These are phyloP conservation scores for Ogataea paraovalis DNA, from an alignment of 805 yeast genomes.

Conservation along the genomic window DNA sequence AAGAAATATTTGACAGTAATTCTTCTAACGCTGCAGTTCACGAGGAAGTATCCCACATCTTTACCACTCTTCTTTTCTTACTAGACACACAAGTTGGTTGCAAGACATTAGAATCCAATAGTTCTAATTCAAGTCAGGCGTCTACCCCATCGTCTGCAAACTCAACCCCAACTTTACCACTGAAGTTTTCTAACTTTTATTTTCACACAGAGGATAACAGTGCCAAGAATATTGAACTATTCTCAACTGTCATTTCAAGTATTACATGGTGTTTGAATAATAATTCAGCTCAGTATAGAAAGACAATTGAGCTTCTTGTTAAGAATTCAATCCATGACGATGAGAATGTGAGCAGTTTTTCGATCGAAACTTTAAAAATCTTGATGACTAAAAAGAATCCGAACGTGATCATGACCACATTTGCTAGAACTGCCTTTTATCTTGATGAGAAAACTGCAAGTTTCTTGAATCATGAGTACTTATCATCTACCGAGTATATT, in stretches of 20 bases:
- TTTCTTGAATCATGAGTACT: conserved; percentile 50
- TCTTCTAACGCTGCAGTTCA: conserved; percentile 52
- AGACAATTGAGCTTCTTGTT: conserved; percentile 70
- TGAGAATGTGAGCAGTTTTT: conserved; percentile 55
- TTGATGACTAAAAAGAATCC: conserved; percentile 70
- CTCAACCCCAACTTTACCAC: conserved; percentile 25
- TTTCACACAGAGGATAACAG: conserved; percentile 33
- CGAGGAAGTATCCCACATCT: conserved; percentile 62
- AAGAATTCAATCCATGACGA: conserved; percentile 72
- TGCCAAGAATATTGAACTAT: conserved; percentile 48
- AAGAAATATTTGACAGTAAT: conserved; percentile 40
- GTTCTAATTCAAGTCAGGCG: conserved; percentile 12
- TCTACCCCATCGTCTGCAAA: conserved; percentile 19
- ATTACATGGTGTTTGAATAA: conserved; percentile 64
- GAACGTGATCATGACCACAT: conserved; percentile 62
- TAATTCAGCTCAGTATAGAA: conserved; percentile 51
- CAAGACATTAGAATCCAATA: conserved; percentile 19
- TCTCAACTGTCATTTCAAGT: conserved; percentile 65
- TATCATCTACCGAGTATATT: conserved; percentile 59
- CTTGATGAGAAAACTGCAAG: conserved; percentile 67
- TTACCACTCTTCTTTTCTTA: conserved; percentile 51
- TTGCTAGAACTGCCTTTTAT: conserved; percentile 74
- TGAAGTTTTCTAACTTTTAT: conserved; percentile 38
- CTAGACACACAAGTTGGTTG: conserved; percentile 60
- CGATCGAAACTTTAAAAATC: conserved; percentile 57